Conservation (phyloP, 2,329 filamentous ascomycete species). For the Tympanopsis confertula region DNA sequence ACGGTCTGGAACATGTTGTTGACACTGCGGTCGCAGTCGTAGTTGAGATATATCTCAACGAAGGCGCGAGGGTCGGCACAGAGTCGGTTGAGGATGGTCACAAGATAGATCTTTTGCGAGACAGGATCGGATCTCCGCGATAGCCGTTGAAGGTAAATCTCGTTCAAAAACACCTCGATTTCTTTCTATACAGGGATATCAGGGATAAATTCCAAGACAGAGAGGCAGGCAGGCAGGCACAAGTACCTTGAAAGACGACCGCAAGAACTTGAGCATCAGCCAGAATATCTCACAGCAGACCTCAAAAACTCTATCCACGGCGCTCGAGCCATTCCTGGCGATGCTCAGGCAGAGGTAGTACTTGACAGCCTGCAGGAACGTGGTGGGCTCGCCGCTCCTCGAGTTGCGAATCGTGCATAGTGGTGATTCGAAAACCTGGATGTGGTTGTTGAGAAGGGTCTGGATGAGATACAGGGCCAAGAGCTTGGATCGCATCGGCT, state of each 20-base stretch:
- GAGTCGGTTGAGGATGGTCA: slow-evolving; percentile 73
- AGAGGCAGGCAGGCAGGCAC: neutral
- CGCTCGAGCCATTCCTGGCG: slow-evolving; percentile 62
- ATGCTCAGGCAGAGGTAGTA: slow-evolving; percentile 65
- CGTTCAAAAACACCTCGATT: slow-evolving; percentile 93
- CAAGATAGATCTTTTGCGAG: slow-evolving; percentile 85
- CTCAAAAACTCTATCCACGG: slow-evolving; percentile 59
- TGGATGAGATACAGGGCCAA: slow-evolving; percentile 64
- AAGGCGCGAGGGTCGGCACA: slow-evolving; percentile 77
- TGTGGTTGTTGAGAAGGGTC: slow-evolving; percentile 61
- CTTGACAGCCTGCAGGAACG: slow-evolving; percentile 61
- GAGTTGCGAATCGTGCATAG: slow-evolving; percentile 52
- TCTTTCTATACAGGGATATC: slow-evolving; percentile 74
- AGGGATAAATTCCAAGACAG: slow-evolving; percentile 2
- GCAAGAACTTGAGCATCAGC: slow-evolving; percentile 61
- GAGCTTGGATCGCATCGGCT: slow-evolving; percentile 66
- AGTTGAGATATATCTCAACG: slow-evolving; percentile 94
- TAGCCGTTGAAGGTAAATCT: slow-evolving; percentile 86
- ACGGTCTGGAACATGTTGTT: slow-evolving; percentile 25
- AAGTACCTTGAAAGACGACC: slow-evolving; percentile 73
- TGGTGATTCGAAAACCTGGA: slow-evolving; percentile 56
- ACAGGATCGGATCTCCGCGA: slow-evolving; percentile 76
- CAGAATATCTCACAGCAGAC: slow-evolving; percentile 67
- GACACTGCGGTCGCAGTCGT: slow-evolving; percentile 81
- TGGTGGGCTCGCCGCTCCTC: slow-evolving; percentile 50